phyloP scores from a whole-genome alignment of 2,329 filamentous ascomycete species.

The Aspergillus floridensis region DNA sequence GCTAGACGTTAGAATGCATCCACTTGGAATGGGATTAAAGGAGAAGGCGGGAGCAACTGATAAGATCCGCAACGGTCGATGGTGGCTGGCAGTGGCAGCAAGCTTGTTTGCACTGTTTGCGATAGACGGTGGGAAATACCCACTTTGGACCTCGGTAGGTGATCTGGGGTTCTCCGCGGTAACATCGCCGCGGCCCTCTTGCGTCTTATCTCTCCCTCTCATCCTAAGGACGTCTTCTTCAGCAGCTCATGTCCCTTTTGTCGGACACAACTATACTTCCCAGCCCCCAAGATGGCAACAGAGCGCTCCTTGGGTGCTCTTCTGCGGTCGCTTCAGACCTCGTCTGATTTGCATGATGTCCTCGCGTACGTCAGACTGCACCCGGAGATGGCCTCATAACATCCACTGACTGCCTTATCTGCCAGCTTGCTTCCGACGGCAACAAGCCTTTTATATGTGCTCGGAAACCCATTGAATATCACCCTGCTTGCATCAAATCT shows the following conservation, averaged over 20 bases:
- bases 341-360: slow-evolving; percentile 58
- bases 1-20: neutral
- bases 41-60: neutral
- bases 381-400: slow-evolving; percentile 3
- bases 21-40: neutral
- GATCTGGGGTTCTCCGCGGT: slow-evolving; percentile 34
- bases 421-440: slow-evolving; percentile 53
- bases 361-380: slow-evolving; percentile 47
- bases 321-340: slow-evolving; percentile 59
- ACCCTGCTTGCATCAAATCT: slow-evolving; percentile 60
- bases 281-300: slow-evolving; percentile 49
- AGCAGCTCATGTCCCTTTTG: slow-evolving; percentile 8
- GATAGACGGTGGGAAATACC: neutral
- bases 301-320: slow-evolving; percentile 61
- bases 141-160: slow-evolving; percentile 32
- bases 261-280: neutral
- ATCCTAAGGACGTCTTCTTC: neutral
- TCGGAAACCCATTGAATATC: slow-evolving; percentile 62
- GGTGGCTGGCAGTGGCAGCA: neutral
- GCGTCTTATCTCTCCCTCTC: neutral
- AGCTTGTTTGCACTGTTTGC: slow-evolving; percentile 37
- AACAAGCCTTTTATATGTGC: slow-evolving; percentile 46
- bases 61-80: neutral
- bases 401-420: slow-evolving; percentile 13
- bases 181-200: neutral